Conservation (phyloP, 768 basidiomycete species). For the Mycena vulgaris region DNA sequence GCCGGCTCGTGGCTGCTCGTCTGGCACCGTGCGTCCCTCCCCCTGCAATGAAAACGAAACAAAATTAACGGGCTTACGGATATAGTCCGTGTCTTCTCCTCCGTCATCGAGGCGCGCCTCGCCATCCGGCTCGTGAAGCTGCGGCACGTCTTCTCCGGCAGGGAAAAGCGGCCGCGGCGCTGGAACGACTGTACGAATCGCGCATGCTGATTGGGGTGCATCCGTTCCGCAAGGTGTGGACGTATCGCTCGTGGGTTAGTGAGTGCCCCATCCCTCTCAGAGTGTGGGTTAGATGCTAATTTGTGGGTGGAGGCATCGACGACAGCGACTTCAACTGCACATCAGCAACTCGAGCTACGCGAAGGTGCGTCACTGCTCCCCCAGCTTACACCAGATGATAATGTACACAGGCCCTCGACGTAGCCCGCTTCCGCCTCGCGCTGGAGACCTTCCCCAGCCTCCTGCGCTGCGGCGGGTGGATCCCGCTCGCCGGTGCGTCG, state of each 20-base stretch:
- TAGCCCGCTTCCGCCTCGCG: constrained; percentile 63
- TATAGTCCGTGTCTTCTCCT: constrained; percentile 14
- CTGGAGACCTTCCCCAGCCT: constrained; percentile 69
- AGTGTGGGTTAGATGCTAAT: no score
- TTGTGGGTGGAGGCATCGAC: constrained; percentile 54
- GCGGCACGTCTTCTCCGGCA: constrained; percentile 53
- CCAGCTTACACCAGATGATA: neutral
- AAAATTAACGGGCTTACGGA: no score
- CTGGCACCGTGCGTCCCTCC: constrained; percentile 28
- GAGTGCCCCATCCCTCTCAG: no score
- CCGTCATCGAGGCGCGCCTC: constrained; percentile 10
- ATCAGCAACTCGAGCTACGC: constrained; percentile 84
- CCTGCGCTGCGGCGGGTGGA: constrained; percentile 72
- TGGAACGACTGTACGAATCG: constrained; percentile 14
- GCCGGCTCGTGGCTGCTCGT: constrained; percentile 28
- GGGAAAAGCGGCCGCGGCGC: constrained; percentile 45
- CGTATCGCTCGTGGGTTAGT: constrained; percentile 67
- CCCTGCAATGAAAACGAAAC: no score
- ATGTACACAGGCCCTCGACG: constrained; percentile 62
- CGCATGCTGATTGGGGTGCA: constrained; percentile 64
- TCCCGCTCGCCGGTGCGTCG: constrained; percentile 62
- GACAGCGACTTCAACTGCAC: constrained; percentile 84
- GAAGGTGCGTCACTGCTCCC: neutral
- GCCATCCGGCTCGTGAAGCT: constrained; percentile 47
- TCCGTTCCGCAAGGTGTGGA: constrained; percentile 64